Evolutionary conservation across 495 filamentous ascomycete species (phyloP).

Genomic region (Schizothecium vesticola): DNA sequence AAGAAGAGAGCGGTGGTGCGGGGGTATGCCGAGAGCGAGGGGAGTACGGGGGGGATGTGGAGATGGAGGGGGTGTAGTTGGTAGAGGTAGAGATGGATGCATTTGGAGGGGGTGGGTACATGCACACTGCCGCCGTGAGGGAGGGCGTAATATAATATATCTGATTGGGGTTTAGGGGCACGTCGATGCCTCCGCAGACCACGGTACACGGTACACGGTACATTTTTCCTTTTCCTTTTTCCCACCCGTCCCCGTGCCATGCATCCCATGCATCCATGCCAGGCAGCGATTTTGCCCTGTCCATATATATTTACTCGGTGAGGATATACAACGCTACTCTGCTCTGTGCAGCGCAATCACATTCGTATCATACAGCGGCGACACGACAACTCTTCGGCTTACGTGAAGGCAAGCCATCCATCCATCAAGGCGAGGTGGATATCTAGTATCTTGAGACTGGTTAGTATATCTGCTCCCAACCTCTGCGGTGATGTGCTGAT

Average conservation of each 20-base stretch:
- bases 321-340: background rate
- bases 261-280: background rate
- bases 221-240: background rate
- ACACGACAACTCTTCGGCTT: background rate
- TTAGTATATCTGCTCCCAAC: background rate
- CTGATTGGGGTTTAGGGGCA: background rate
- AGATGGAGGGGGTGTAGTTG: slow-evolving; percentile 3
- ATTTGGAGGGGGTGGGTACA: background rate
- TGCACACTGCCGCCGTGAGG: background rate
- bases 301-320: background rate
- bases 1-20: slow-evolving; percentile 24
- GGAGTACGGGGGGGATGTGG: slow-evolving; percentile 17
- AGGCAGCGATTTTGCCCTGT: background rate
- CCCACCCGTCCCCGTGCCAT: background rate
- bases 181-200: background rate
- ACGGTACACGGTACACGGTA: background rate
- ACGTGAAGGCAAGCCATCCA: background rate
- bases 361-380: background rate
- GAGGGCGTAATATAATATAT: background rate
- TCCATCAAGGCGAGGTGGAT: background rate
- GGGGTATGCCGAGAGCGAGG: slow-evolving; percentile 38
- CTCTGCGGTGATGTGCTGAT: background rate
- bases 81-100: too few relatives aligned
- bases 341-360: background rate
- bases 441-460: background rate